Percentiles rank a stretch among this genome's conserved stretches.
Evolutionary conservation across 2,329 filamentous ascomycete genomes (phyloP).

Genomic region (Colletotrichum kahawae): DNA sequence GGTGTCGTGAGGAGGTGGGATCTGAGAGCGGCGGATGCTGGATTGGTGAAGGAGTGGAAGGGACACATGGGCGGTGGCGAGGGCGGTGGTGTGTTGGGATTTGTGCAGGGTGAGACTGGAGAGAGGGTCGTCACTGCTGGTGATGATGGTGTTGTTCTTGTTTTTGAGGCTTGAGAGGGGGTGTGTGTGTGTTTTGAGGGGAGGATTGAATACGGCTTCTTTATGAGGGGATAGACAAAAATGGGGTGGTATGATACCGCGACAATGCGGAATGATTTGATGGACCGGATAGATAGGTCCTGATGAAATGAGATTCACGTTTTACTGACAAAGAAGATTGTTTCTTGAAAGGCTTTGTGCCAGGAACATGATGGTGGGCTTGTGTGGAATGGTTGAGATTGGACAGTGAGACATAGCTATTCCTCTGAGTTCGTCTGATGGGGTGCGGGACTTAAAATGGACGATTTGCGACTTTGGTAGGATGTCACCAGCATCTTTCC

Average conservation of each 20-base stretch:
- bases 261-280: background rate
- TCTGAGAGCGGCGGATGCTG: slow-evolving; percentile 65
- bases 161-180: slow-evolving; percentile 62
- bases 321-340: background rate
- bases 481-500: background rate
- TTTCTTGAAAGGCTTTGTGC: background rate
- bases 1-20: slow-evolving; percentile 93
- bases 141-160: slow-evolving; percentile 76
- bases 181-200: too few species aligned
- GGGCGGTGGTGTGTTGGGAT: slow-evolving; percentile 87
- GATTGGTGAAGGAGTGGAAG: slow-evolving; percentile 85
- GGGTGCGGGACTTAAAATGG: background rate
- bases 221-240: slow-evolving; percentile 12
- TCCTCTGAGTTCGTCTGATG: background rate
- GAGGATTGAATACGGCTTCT: background rate
- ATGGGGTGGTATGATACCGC: background rate
- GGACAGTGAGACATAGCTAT: background rate
- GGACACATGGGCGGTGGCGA: slow-evolving; percentile 86
- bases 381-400: background rate
- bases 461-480: background rate
- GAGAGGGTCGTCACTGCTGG: slow-evolving; percentile 85
- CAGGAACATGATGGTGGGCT: background rate
- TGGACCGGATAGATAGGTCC: background rate
- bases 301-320: background rate
- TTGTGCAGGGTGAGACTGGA: slow-evolving; percentile 81